These are phyloP conservation scores for Penicillium subrubescens DNA, from an alignment of 495 filamentous ascomycete species.

Conservation along the genomic window DNA sequence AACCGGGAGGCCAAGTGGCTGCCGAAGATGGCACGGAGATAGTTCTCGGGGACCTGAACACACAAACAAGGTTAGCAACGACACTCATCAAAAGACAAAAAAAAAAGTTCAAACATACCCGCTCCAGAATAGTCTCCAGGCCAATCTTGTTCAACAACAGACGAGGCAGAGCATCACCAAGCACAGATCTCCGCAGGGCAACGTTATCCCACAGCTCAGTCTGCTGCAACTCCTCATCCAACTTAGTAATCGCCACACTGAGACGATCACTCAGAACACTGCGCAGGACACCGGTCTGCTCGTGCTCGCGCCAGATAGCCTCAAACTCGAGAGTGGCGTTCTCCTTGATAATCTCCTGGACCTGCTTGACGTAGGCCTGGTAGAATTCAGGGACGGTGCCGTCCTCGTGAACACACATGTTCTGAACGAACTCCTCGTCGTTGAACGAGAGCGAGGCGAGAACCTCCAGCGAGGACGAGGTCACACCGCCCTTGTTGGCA, in stretches of 20 bases:
- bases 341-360: conserved; percentile 83
- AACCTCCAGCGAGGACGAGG: conserved; percentile 96
- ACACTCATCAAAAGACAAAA: not conserved
- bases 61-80: conserved; percentile 14
- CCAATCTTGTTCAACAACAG: conserved; percentile 87
- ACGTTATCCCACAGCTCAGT: conserved; percentile 90
- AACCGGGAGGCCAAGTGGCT: conserved; percentile 93
- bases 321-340: conserved; percentile 95
- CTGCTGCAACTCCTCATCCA: conserved; percentile 93
- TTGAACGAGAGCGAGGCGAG: conserved; percentile 92
- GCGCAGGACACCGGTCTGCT: conserved; percentile 73
- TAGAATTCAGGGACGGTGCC: conserved; percentile 89
- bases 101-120: conserved; percentile 51
- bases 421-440: conserved; percentile 79
- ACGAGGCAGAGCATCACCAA: conserved; percentile 83
- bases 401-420: conserved; percentile 86
- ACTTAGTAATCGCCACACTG: conserved; percentile 85
- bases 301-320: conserved; percentile 93
- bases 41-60: conserved; percentile 79
- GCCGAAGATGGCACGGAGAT: conserved; percentile 93
- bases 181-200: conserved; percentile 71
- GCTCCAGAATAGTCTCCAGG: conserved; percentile 77
- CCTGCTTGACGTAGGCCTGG: conserved; percentile 85
- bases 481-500: conserved; percentile 98
- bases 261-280: conserved; percentile 88